Percentiles rank a stretch among this genome's conserved stretches.
phyloP scores from a whole-genome alignment of 2,329 filamentous ascomycete species.

The Stemphylium beticola region DNA sequence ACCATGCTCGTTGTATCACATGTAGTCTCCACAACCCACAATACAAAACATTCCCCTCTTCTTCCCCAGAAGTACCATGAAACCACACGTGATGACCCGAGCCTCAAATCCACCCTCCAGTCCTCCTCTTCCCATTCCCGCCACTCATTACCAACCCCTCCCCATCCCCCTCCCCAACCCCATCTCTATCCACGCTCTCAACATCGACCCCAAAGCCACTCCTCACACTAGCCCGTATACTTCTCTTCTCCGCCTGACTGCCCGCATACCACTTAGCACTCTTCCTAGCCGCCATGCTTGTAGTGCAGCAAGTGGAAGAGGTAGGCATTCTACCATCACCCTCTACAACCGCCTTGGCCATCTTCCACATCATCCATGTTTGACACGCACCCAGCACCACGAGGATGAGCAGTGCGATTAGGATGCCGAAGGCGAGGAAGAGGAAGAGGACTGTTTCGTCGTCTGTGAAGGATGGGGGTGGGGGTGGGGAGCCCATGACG shows the following conservation, averaged over 20 bases:
- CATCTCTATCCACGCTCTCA: not conserved
- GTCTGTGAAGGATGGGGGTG: not conserved
- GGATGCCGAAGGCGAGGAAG: conserved; percentile 34
- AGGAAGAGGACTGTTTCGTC: conserved; percentile 31
- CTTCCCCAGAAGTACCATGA: no score
- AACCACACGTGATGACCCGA: no score
- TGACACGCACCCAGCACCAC: conserved; percentile 26
- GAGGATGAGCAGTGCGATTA: conserved; percentile 31
- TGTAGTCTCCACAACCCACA: not conserved
- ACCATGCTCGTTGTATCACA: no score
- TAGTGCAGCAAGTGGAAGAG: no score
- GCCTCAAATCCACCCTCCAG: conserved; percentile 7
- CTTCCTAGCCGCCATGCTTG: no score
- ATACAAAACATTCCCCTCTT: not conserved
- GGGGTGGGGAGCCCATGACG: no score
- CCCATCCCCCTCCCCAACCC: not conserved
- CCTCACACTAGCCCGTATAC: conserved; percentile 1
- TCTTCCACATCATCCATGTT: conserved; percentile 35
- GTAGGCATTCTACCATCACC: conserved; percentile 13
- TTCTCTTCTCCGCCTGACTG: no score
- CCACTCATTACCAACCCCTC: not conserved
- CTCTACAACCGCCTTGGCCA: conserved; percentile 28
- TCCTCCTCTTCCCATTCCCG: conserved; percentile 10
- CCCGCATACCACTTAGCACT: no score
- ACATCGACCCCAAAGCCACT: not conserved